phyloP scores from a whole-genome alignment of 805 yeast species.

The Cyberlindnera bimundalis region DNA sequence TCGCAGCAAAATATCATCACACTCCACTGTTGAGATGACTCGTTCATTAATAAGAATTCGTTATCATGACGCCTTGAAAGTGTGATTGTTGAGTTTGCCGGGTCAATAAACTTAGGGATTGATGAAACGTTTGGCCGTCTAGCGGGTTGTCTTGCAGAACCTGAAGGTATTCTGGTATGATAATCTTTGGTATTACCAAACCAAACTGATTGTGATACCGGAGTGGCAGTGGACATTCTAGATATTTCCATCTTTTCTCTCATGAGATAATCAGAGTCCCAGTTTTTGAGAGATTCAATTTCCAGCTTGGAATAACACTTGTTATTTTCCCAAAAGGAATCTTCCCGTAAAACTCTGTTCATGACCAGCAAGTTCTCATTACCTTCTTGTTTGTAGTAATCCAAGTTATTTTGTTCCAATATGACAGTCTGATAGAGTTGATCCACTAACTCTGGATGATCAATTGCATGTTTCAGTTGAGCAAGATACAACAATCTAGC shows the following conservation, averaged over 20 bases:
- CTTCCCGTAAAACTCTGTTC: constrained; percentile 24
- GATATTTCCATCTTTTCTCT: constrained; percentile 83
- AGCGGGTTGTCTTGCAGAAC: background rate
- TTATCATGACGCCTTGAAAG: constrained; percentile 29
- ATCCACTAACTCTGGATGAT: constrained; percentile 27
- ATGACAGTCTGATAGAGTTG: constrained; percentile 23
- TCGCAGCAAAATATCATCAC: constrained; percentile 57
- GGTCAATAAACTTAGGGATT: constrained; percentile 45
- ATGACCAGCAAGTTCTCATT: constrained; percentile 21
- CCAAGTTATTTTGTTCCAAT: constrained; percentile 16
- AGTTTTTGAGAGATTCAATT: constrained; percentile 44
- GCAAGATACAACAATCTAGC: constrained; percentile 43
- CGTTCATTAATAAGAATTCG: constrained; percentile 40
- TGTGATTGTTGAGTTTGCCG: constrained; percentile 47
- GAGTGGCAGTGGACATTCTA: constrained; percentile 78
- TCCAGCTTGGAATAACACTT: constrained; percentile 36
- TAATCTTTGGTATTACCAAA: constrained; percentile 80
- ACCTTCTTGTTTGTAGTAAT: constrained; percentile 10
- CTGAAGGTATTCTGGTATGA: constrained; percentile 30
- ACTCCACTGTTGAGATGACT: constrained; percentile 53
- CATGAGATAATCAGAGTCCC: constrained; percentile 66
- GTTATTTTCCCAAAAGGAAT: constrained; percentile 15
- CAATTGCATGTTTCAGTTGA: constrained; percentile 32
- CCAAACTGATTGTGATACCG: constrained; percentile 57
- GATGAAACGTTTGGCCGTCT: constrained; percentile 5